These are phyloP conservation scores for Cercospora brassicicola DNA, from an alignment of 2,329 filamentous ascomycete genomes.

Conservation along the genomic window DNA sequence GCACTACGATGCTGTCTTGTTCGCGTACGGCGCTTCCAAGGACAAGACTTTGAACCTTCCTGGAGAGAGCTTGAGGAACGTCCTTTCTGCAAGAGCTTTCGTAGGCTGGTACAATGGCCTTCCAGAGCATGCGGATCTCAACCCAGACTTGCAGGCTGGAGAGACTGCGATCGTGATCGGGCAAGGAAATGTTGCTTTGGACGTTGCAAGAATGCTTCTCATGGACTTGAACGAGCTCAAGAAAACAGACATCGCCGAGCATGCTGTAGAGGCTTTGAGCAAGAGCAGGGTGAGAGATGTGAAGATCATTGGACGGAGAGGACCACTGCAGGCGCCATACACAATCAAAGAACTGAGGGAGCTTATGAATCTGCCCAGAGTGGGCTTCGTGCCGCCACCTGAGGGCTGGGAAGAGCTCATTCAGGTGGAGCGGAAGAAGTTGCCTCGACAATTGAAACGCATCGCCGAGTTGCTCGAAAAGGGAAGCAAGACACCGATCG, in stretches of 20 bases:
- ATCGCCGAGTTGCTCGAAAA: constrained; percentile 79
- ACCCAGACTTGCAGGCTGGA: constrained; percentile 70
- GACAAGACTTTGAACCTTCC: constrained; percentile 77
- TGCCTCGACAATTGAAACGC: constrained; percentile 73
- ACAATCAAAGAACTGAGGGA: constrained; percentile 94
- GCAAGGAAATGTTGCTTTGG: constrained; percentile 93
- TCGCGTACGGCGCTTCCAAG: constrained; percentile 86
- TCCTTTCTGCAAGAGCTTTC: constrained; percentile 87
- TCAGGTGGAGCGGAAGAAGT: constrained; percentile 59
- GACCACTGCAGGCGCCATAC: constrained; percentile 80
- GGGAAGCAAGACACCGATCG: constrained; percentile 59
- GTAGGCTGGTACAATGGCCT: constrained; percentile 99
- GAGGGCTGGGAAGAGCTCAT: constrained; percentile 37
- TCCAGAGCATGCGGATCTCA: constrained; percentile 72
- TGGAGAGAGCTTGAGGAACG: constrained; percentile 73
- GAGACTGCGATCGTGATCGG: constrained; percentile 87
- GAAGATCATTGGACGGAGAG: constrained; percentile 82
- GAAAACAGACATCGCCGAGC: constrained; percentile 84
- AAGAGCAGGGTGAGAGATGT: constrained; percentile 75
- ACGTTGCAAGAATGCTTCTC: constrained; percentile 85
- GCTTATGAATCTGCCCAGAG: constrained; percentile 71
- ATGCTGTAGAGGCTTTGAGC: constrained; percentile 72
- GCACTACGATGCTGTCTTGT: constrained; percentile 88
- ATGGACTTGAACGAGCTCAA: constrained; percentile 70
- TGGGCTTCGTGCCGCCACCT: constrained; percentile 64